These are phyloP conservation scores for Sporothrix curviconia DNA, from an alignment of 2,329 filamentous ascomycete genomes.

Conservation along the genomic window DNA sequence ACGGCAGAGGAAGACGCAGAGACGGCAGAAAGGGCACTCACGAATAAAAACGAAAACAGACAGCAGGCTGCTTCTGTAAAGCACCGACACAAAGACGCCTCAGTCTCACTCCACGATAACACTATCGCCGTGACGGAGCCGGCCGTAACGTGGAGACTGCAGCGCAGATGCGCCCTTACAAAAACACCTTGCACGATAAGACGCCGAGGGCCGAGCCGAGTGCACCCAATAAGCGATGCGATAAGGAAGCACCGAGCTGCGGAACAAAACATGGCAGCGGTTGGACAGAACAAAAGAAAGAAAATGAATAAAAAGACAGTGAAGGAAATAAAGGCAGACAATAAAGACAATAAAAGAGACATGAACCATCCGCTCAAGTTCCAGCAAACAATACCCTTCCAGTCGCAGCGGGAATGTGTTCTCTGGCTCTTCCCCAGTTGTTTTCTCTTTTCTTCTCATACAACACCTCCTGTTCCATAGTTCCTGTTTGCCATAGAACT, in stretches of 20 bases:
- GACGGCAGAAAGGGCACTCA: background rate
- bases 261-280: no score
- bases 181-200: no score
- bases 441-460: no score
- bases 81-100: background rate
- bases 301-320: background rate
- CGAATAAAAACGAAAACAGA: background rate
- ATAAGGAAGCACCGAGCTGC: background rate
- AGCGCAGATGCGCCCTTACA: no score
- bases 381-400: no score
- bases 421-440: no score
- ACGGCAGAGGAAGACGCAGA: background rate
- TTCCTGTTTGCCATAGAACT: no score
- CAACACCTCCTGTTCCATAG: no score
- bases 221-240: background rate
- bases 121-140: background rate
- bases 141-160: background rate
- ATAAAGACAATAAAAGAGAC: background rate
- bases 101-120: no score
- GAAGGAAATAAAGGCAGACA: background rate
- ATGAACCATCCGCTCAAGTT: no score
- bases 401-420: no score
- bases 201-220: background rate
- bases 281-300: background rate
- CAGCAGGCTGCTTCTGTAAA: background rate